Evolutionary conservation across 1,284 basidiomycete genomes (phyloP), one percentile per base, ranked within the genome.

Genomic region (Sanghuangporus baumii): DNA sequence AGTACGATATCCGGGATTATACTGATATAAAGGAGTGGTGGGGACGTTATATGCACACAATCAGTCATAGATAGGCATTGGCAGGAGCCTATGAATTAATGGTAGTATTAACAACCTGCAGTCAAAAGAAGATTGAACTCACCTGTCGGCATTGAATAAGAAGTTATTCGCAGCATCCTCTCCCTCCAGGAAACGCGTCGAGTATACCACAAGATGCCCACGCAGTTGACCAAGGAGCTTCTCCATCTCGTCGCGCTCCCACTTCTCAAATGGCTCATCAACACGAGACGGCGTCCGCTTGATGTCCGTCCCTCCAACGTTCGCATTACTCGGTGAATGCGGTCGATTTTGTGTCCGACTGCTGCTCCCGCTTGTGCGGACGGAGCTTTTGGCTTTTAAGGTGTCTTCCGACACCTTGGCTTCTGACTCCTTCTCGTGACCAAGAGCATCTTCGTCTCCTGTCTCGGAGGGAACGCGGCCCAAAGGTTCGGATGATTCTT

Each of bases 221-320:
- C 88, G 84, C 14, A 93, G 70, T 67, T 94, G 84, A 36, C 79
- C 78, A 64, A 98, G 72, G 43, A 94, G 73, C 59, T 80, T 81
- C 74, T 96, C 94, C 94, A 97, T 96, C 71, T 93, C 89, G 43
- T 90, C 89, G 65, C 85, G 75, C 70, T 96, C 94, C 81, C 87
- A 87, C 68, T 87, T 87, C 59, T 90, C 87, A 66, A 93, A 91
- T 1, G 91, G 85, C 61, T 89, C 87, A 12, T 81, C 74, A 1
- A 85, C 83, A 65, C 79, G 82, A 1, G 80, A 64, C 23, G 77
- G 71, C 67, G 75, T 75, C 47, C 74, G 72, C 48, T 73, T 71
- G 16, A 78, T 76, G 59, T 78, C 79, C 47, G 79, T 77, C 16
- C 70, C 34, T 69, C 68, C 36, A 69, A 67, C 20, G 26, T 57